Evolutionary conservation across 352 stramenopile species (phyloP), one percentile per base, ranked within the genome.

Genomic region (Blastocystis hominis): DNA sequence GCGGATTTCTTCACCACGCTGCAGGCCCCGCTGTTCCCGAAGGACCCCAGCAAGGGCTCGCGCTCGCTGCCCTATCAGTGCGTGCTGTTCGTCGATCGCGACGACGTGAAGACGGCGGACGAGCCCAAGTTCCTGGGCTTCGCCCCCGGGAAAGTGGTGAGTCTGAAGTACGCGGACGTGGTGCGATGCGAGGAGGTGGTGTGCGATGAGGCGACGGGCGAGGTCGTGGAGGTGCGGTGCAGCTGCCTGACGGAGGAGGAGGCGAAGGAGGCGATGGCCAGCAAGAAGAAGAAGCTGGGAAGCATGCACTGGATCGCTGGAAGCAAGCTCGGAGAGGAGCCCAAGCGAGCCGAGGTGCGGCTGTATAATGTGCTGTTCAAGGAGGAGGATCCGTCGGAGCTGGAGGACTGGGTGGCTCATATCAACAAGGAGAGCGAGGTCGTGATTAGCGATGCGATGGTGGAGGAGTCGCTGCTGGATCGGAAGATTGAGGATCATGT

Each of bases 351-450:
- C 47, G 95, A 99, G 89, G 92, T 98, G 47, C 94, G 96, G 75
- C 91, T 98, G 62, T 99, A 99, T 91, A 95, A 94, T 88, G 93
- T 98, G 89, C 91, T 99, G 55, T 99, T 99, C 89, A 95, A 93
- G 72, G 94, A 97, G 46, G 93, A 94, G 0, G 91, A 93, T 70
- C 93, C 93, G 59, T 91, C 4, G 90, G 92, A 91, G 34, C 44
- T 78, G 54, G 44, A 86, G 17, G 92, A 91, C n/a, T 96, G 93
- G 93, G 92, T 94, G 88, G 91, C 93, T 40, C 91, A 94, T 89
- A 81, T 95, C 54, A 94, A 95, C 88, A 75, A 91, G 47, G 86
- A 93, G 59, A 93, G 90, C 70, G 91, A 93, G 88, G 87, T 93
- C 59, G 90, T 94, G 75, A 92, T 97, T 75, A 54, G 90, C 6